Percentiles rank a stretch among this genome's conserved stretches.
These are phyloP conservation scores for Starmerella scarabaei DNA, from an alignment of 805 yeast species.

Conservation along the genomic window DNA sequence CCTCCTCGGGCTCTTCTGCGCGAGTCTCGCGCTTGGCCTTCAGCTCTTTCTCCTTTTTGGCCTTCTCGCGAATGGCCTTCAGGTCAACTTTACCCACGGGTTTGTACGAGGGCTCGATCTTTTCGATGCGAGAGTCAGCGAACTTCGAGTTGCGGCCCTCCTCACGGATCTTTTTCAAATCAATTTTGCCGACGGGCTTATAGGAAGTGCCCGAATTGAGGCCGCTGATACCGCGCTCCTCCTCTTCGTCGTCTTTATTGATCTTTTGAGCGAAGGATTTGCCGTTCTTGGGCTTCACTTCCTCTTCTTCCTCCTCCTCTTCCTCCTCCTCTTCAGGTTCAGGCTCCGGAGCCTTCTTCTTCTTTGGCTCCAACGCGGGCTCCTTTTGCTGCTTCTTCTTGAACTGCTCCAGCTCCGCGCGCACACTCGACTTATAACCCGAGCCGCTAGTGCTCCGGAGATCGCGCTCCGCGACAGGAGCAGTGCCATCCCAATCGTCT, in stretches of 20 bases:
- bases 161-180: slow-evolving; percentile 25
- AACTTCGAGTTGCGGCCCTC: slow-evolving; percentile 22
- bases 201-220: slow-evolving; percentile 23
- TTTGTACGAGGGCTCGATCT: slow-evolving; percentile 38
- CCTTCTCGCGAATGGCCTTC: slow-evolving; percentile 32
- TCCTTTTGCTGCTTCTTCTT: slow-evolving; percentile 47
- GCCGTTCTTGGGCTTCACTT: slow-evolving; percentile 1
- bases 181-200: slow-evolving; percentile 28
- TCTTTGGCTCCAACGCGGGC: too few species aligned
- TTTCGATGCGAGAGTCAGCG: slow-evolving; percentile 26
- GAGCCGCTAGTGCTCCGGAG: slow-evolving; percentile 1
- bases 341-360: slow-evolving; percentile 38
- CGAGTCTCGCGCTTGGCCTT: slow-evolving; percentile 6
- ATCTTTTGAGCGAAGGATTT: not conserved
- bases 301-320: not conserved
- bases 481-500: slow-evolving; percentile 60
- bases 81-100: slow-evolving; percentile 52
- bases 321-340: slow-evolving; percentile 4
- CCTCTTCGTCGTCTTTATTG: not conserved
- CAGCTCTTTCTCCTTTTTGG: slow-evolving; percentile 21
- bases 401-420: slow-evolving; percentile 14
- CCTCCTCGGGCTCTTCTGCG: not conserved
- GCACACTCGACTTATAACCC: slow-evolving; percentile 14
- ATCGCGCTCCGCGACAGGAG: slow-evolving; percentile 24
- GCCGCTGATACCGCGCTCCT: slow-evolving; percentile 12